Evolutionary conservation across 495 filamentous ascomycete genomes (phyloP), one percentile per base, ranked within the genome.

Genomic region (Poronia punctata): DNA sequence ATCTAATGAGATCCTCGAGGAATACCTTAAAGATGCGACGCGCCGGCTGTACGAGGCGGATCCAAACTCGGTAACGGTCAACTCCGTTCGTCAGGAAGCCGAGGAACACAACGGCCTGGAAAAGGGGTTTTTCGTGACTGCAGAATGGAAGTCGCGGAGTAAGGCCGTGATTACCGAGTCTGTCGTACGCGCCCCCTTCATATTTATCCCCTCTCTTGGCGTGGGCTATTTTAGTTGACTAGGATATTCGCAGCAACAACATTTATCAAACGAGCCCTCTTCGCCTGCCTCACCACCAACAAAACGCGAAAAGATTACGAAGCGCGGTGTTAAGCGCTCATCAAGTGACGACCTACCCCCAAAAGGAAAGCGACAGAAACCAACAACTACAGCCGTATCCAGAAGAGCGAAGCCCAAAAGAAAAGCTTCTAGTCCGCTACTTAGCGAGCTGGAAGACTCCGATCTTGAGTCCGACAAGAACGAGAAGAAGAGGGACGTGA

Each of bases 81-180:
- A 86, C 43, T 68, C 71, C 29, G 76, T 86, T 29, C 83, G 90
- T 25, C 65, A 76, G 23, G 67, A 67, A 1, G 81, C 75, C 3
- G 87, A 90, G 52, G 61, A 78, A 48, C 56, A 80, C 29, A 59
- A 88, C 5, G 68, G 62, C 18, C 72, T 98, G 1, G 70, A 73
- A 3, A 64, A 73, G 4, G 84, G 75, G 0, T 95, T 85, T 52
- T 79, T 94, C 53, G 85, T 80, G 49, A 60, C 75, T 28, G 58
- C 49, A 3, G 57, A 71, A 12, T 96, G 90, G 92, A 93, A 92
- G 52, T 56, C 65, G n/a, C 74, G 72, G 49, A 93, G 86, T 62
- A 87, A 93, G 42, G 50, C 70, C 12, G 54, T 93, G 20, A 86
- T 96, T 39, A 70, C 74, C 43, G 68, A 75, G 11, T 75, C 79